phyloP scores from a whole-genome alignment of 352 stramenopile genomes.

The Blastocystis sp. region DNA sequence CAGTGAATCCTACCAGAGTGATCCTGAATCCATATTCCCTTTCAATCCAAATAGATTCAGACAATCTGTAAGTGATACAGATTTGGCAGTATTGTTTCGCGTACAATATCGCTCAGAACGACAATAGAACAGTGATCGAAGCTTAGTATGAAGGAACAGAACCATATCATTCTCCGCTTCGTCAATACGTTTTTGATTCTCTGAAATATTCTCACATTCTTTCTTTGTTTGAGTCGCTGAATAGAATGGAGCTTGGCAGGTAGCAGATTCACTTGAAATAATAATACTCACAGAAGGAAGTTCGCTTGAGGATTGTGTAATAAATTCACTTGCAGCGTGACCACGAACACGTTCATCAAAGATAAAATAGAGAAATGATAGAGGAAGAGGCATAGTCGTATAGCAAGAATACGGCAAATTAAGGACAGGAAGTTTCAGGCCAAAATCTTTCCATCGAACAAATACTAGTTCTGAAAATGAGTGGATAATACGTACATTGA shows the following conservation, averaged over 20 bases:
- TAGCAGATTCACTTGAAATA: too few relatives aligned
- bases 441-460: not conserved
- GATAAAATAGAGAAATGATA: not conserved
- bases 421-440: not conserved
- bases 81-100: not conserved
- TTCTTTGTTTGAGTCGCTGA: not conserved
- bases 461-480: too few relatives aligned
- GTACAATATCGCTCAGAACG: not conserved
- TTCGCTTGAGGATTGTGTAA: not conserved
- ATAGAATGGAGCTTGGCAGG: too few relatives aligned
- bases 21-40: not conserved
- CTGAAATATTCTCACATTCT: not conserved
- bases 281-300: not conserved
- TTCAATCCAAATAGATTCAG: slow-evolving; percentile 22
- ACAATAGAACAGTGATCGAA: slow-evolving; percentile 43
- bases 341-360: not conserved
- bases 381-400: not conserved
- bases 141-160: not conserved
- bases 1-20: not conserved
- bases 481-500: too few relatives aligned
- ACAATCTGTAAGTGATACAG: not conserved
- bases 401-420: not conserved
- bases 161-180: not conserved
- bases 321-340: not conserved
- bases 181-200: not conserved